Base-by-base conservation (phyloP, 495 filamentous ascomycete genomes). In the Aspergillus wentii region DNA sequence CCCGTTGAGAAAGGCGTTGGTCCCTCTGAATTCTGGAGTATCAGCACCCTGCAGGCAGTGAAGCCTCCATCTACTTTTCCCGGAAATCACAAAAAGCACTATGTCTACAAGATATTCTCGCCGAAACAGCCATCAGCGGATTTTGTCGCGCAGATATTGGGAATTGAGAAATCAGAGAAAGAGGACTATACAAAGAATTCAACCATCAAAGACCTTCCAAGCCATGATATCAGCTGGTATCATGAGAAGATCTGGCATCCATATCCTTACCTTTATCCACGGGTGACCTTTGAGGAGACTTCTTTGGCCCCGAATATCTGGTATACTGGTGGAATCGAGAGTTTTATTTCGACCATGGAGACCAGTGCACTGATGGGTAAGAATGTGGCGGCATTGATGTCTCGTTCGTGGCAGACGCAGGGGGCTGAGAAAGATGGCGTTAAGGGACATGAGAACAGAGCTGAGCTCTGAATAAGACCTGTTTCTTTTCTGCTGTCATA, bases 281-380 rank as follows among this genome's bases (percentile, higher is more conserved):
- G 92, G 0, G 77, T 86, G 5, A 94, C 84, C 0, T 99, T 97
- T 44, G 90, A 95, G 43, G 85, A 94, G 27, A 74, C 80, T 0
- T 68, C 79, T 40, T 57, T 97, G 2, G 82, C 64, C 5, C 56
- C 59, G 7, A 46, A 55, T 36, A 54, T 97, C 9, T 96, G 86
- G 75, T 97, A 98, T 56, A 97, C 92, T 0, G 80, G 84, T 28
- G 91, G 85, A 0, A 95, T 97, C 35, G 92, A 98, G 64, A 83
- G 80, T 47, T 96, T 98, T 51, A 94, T 97, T 41, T 88, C 80
- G 10, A 95, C 92, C 0, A 99, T 99, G 92, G 92, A 99, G 71
- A 99, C 94, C 6, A 97, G 84, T 57, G 82, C 84, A 0, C 57
- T 97, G 51, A 95, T 95, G 91, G 92, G 92, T 0, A 90, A 79